Conservation (phyloP, 208 protist species). For the Trypanosoma theileri region DNA sequence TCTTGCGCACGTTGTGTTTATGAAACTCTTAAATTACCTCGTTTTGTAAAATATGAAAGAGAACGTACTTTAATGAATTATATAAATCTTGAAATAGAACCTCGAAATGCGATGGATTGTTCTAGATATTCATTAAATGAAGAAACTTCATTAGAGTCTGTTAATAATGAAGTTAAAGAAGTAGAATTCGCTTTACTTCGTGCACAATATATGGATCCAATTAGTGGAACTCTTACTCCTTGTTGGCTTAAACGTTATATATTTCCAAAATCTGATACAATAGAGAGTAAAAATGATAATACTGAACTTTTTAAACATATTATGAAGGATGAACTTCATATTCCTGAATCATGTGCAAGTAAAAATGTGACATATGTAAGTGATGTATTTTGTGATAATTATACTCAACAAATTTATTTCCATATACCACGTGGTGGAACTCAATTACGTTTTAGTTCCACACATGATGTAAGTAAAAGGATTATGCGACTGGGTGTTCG, state of each 20-base stretch:
- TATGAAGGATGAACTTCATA: slow-evolving; percentile 42
- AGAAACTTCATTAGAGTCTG: slow-evolving; percentile 4
- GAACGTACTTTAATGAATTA: slow-evolving; percentile 68
- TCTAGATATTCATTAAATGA: slow-evolving; percentile 7
- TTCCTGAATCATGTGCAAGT: slow-evolving; percentile 41
- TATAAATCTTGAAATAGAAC: slow-evolving; percentile 50
- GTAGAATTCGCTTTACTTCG: slow-evolving; percentile 42
- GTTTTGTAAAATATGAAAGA: slow-evolving; percentile 57
- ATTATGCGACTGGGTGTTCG: slow-evolving; percentile 50
- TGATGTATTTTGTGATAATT: slow-evolving; percentile 60
- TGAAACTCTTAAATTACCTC: slow-evolving; percentile 24
- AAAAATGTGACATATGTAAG: slow-evolving; percentile 41
- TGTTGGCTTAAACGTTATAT: slow-evolving; percentile 75
- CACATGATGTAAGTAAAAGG: slow-evolving; percentile 50
- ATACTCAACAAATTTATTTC: slow-evolving; percentile 49
- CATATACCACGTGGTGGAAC: slow-evolving; percentile 65
- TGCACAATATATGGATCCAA: slow-evolving; percentile 52
- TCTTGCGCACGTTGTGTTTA: slow-evolving; percentile 34
- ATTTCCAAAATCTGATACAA: slow-evolving; percentile 23
- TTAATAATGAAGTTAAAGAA: not conserved
- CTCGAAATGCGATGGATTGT: slow-evolving; percentile 51
- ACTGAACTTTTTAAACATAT: slow-evolving; percentile 32
- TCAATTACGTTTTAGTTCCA: slow-evolving; percentile 65
- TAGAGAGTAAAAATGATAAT: not conserved
- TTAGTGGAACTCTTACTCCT: slow-evolving; percentile 48